Conservation (phyloP, 805 yeast species). For the Zygoascus ofunaensis region DNA sequence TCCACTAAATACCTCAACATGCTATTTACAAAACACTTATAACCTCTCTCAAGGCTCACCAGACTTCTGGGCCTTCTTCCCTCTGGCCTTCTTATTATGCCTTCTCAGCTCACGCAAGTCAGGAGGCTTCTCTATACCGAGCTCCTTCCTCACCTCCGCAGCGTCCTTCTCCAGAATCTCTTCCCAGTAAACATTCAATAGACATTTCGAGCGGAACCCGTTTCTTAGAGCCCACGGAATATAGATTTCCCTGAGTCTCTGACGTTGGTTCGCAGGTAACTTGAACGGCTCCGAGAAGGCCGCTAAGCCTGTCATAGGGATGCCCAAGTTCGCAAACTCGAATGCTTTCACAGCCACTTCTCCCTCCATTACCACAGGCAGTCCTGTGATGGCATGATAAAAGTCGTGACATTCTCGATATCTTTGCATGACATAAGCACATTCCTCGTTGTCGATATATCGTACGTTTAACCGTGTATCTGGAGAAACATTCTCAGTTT, state of each 20-base stretch:
- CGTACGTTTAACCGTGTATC: constrained; percentile 86
- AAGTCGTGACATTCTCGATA: constrained; percentile 97
- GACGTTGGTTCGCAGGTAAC: constrained; percentile 52
- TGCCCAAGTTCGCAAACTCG: constrained; percentile 84
- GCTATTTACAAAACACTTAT: too few species aligned
- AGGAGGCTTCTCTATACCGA: constrained; percentile 71
- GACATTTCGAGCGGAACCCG: constrained; percentile 63
- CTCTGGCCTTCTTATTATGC: too few species aligned
- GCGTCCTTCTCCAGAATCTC: constrained; percentile 63
- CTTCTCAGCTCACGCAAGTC: constrained; percentile 62
- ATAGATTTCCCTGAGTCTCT: constrained; percentile 57
- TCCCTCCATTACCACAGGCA: constrained; percentile 92
- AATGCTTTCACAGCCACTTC: constrained; percentile 88
- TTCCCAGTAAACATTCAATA: constrained; percentile 92
- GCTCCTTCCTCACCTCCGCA: constrained; percentile 55
- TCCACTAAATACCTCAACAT: too few species aligned
- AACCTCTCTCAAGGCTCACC: too few species aligned
- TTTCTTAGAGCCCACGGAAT: constrained; percentile 81
- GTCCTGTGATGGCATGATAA: constrained; percentile 83
- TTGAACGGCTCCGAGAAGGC: constrained; percentile 83
- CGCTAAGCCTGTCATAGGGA: constrained; percentile 94
- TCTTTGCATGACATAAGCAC: constrained; percentile 87
- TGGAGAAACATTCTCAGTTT: constrained; percentile 81
- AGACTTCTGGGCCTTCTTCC: too few species aligned
- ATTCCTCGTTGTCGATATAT: constrained; percentile 79